Evolutionary conservation across 768 basidiomycete species (phyloP), one percentile per base, ranked within the genome.

Genomic region (Termitomyces sp.): DNA sequence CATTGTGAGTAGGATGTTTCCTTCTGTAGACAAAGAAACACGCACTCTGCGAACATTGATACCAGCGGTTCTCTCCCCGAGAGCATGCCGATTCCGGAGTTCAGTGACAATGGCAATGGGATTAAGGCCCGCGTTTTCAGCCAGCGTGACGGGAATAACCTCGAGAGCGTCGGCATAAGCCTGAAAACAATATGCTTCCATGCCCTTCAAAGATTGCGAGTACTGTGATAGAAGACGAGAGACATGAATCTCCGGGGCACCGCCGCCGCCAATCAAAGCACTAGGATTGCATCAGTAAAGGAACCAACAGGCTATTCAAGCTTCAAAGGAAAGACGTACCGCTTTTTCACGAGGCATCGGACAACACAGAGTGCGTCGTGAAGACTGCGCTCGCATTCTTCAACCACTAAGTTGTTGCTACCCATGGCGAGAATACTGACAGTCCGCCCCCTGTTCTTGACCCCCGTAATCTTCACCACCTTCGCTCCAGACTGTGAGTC

Each of bases 351-450:
- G 56, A 99, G 83, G 79, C 97, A 99, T 55, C 97, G 86, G 5
- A 99, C 95, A 35, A 99, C 97, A 72, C 97, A 98, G n/a, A 98
- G 84, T 0, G 97, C 96, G 72, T 99, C 97, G 75, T 99, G 97
- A 67, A 99, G 78, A 83, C 93, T 95, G 59, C 97, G 88, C 79
- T 98, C 97, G 68, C 90, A 92, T 75, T 99, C 97, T 73, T 98
- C 97, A 54, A 98, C 85, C 0, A 99, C 95, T 50, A 99, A 82
- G 61, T 84, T 83, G 78, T 98, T 99, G 69, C 84, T 84, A 60
- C 97, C 97, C 78, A 94, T 98, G 42, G 94, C 96, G 56, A 99
- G 86, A 65, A 99, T 91, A 70, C 91, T 92, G 64, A 98, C 94
- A 0, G 97, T 99, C 73, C 92, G 88, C 12, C 96, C 96, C 45